Percentiles rank a stretch among this genome's conserved stretches.
These are phyloP conservation scores for Myriosclerotinia scirpicola DNA, from an alignment of 2,329 filamentous ascomycete species.

Conservation along the genomic window DNA sequence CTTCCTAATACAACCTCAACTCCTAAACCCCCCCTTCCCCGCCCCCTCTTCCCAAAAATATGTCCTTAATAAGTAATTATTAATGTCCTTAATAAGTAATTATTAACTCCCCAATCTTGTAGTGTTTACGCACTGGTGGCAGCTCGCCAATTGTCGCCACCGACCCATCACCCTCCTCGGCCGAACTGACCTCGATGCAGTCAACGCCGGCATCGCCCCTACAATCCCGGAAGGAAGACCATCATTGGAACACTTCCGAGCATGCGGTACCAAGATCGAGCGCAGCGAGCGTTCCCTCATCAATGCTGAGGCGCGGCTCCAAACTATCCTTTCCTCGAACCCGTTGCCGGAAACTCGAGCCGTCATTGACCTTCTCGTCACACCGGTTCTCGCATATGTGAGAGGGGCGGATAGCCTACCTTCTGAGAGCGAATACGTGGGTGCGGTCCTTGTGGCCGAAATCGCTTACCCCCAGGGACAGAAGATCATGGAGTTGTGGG, in stretches of 20 bases:
- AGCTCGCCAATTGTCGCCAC: conserved; percentile 15
- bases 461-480: not conserved
- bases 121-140: conserved; percentile 7
- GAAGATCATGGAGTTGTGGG: conserved; percentile 17
- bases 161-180: conserved; percentile 8
- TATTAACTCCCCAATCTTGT: too few relatives aligned
- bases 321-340: not conserved
- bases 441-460: conserved; percentile 6
- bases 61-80: too few relatives aligned
- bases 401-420: not conserved
- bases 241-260: conserved; percentile 14
- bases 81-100: too few relatives aligned
- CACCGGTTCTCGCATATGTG: not conserved
- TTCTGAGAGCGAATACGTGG: conserved; percentile 2
- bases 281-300: not conserved
- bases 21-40: too few relatives aligned
- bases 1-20: too few relatives aligned
- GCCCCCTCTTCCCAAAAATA: too few relatives aligned
- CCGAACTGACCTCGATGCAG: conserved; percentile 7
- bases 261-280: conserved; percentile 1
- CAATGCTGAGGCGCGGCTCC: conserved; percentile 5
- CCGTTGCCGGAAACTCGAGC: conserved; percentile 2
- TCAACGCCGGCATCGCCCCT: not conserved
- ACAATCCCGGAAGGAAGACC: not conserved
- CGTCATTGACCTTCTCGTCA: conserved; percentile 1